Percentiles rank a stretch among this genome's conserved stretches.
These are phyloP conservation scores for Sporobolomyces phaffii DNA, from an alignment of 768 basidiomycete species.

Conservation along the genomic window DNA sequence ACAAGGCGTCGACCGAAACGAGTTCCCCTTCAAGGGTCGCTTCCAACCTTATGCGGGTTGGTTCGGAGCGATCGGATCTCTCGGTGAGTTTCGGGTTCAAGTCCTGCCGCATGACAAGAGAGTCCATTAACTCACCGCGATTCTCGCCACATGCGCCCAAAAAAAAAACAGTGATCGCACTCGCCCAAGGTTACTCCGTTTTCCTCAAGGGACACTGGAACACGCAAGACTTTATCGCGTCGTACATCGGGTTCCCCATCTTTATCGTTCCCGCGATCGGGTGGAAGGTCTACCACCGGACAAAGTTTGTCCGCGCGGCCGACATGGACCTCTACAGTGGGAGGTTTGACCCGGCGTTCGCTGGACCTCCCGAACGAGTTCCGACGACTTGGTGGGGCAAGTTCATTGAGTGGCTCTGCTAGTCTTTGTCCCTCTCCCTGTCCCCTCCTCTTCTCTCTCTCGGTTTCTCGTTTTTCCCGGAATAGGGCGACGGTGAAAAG, in stretches of 20 bases:
- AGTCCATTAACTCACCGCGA: too few species aligned
- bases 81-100: conserved; percentile 36
- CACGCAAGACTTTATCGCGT: conserved; percentile 45
- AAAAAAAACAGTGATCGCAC: conserved; percentile 28
- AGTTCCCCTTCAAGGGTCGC: conserved; percentile 46
- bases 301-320: conserved; percentile 11
- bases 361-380: not conserved
- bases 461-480: too few species aligned
- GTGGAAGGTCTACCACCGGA: conserved; percentile 44
- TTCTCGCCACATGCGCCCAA: too few species aligned
- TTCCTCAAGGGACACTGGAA: conserved; percentile 48
- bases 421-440: not conserved
- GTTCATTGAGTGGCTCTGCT: conserved; percentile 31
- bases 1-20: conserved; percentile 45
- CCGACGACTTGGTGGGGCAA: conserved; percentile 24
- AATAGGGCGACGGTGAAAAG: too few species aligned
- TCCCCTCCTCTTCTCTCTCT: too few species aligned
- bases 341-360: conserved; percentile 18
- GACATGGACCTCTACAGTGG: conserved; percentile 31
- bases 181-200: conserved; percentile 45
- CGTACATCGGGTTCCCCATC: conserved; percentile 47
- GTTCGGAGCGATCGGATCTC: conserved; percentile 45
- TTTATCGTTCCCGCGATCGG: conserved; percentile 45
- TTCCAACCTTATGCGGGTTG: conserved; percentile 47
- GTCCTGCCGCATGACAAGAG: conserved; percentile 18